Conservation (phyloP, 179 eudicot genomes). For the Corrigiola litoralis region DNA sequence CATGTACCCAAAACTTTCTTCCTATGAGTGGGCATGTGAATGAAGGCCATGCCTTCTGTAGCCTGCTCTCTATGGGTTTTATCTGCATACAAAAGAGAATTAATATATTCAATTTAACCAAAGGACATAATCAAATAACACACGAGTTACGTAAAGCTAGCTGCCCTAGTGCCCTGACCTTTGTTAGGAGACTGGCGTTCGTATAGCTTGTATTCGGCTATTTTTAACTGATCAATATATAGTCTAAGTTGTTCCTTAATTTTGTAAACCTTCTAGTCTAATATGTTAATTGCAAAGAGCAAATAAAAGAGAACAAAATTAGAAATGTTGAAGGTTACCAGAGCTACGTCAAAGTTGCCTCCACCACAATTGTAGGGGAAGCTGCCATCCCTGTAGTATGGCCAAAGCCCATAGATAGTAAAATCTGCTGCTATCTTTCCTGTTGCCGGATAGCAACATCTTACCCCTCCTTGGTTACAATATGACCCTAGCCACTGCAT, state of each 20-base stretch:
- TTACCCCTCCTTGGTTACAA: constrained; percentile 40
- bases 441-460: constrained; percentile 54
- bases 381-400: constrained; percentile 41
- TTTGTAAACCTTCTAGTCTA: too few species aligned
- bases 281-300: neutral
- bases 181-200: too few species aligned
- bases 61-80: constrained; percentile 16
- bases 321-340: constrained; percentile 26
- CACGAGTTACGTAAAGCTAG: too few species aligned
- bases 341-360: constrained; percentile 28
- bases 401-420: constrained; percentile 66
- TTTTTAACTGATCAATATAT: too few species aligned
- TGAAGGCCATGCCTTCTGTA: constrained; percentile 32
- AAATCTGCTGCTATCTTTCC: constrained; percentile 54
- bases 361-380: constrained; percentile 49
- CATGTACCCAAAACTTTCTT: constrained; percentile 37
- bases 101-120: too few species aligned
- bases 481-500: constrained; percentile 61
- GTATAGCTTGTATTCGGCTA: too few species aligned
- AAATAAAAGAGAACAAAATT: neutral
- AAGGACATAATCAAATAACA: too few species aligned
- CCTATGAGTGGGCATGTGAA: constrained; percentile 25
- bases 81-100: too few species aligned
- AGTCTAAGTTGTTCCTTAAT: too few species aligned
- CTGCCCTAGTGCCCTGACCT: too few species aligned